Evolutionary conservation across 2,329 filamentous ascomycete genomes (phyloP).

Genomic region (Claviceps sp.): DNA sequence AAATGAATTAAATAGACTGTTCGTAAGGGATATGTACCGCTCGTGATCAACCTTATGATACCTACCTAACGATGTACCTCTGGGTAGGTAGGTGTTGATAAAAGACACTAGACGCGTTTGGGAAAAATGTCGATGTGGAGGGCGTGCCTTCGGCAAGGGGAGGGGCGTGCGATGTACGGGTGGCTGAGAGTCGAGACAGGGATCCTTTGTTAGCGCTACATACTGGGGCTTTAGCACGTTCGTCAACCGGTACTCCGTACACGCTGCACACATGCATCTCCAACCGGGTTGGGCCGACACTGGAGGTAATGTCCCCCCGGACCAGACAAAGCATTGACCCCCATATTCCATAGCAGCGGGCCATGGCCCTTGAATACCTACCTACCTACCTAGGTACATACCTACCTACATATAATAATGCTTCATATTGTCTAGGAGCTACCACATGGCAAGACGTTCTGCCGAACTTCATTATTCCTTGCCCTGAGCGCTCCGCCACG

Average conservation of each 20-base stretch:
- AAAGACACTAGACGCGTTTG: constrained; percentile 2
- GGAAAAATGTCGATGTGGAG: constrained; percentile 1
- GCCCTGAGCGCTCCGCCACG: too few relatives aligned
- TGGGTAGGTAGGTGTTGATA: background rate
- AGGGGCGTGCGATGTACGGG: background rate
- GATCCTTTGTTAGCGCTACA: background rate
- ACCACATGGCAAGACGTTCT: too few relatives aligned
- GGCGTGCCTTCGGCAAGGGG: background rate
- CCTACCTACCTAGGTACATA: too few relatives aligned
- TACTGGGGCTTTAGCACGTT: background rate
- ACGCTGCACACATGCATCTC: too few relatives aligned
- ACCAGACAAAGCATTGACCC: too few relatives aligned
- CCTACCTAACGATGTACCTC: background rate
- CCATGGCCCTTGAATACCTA: too few relatives aligned
- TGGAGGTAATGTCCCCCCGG: too few relatives aligned
- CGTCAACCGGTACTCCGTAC: background rate
- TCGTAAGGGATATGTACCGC: background rate
- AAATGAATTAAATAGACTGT: constrained; percentile 1
- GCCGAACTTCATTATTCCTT: too few relatives aligned
- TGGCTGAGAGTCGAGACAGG: background rate
- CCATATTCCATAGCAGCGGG: too few relatives aligned
- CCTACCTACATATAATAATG: too few relatives aligned
- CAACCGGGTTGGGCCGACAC: too few relatives aligned
- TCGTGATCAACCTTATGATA: background rate
- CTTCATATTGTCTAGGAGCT: too few relatives aligned